These are phyloP conservation scores for Chlamydomonas asymmetrica DNA, from an alignment of 139 green algal species.

Conservation along the genomic window DNA sequence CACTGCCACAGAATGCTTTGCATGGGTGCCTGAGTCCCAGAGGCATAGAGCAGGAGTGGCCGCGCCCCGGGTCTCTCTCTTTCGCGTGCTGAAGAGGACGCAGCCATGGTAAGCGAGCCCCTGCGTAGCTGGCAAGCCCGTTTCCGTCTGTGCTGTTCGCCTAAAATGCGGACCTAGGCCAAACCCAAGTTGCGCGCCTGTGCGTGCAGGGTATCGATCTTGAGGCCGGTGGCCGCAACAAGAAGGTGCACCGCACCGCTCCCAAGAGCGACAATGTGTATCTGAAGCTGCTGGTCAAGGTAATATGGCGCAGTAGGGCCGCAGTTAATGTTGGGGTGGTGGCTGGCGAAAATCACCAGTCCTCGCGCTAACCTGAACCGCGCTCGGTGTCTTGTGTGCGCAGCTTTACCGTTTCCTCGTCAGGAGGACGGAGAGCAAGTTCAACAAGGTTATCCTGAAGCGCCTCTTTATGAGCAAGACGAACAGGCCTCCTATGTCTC, in stretches of 20 bases:
- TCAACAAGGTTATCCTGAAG: slow-evolving; percentile 98
- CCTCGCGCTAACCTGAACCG: not conserved
- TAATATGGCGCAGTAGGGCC: slow-evolving; percentile 51
- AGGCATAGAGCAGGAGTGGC: too few relatives aligned
- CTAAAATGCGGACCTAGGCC: too few relatives aligned
- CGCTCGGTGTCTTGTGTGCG: not conserved
- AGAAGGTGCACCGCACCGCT: slow-evolving; percentile 84
- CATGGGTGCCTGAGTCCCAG: too few relatives aligned
- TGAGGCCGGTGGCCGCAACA: slow-evolving; percentile 93
- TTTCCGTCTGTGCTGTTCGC: too few relatives aligned
- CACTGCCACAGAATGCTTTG: too few relatives aligned
- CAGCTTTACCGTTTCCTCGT: slow-evolving; percentile 98
- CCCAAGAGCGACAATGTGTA: slow-evolving; percentile 99
- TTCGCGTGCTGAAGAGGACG: too few relatives aligned
- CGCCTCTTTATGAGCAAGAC: slow-evolving; percentile 94
- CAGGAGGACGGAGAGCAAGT: slow-evolving; percentile 89
- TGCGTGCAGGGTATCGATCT: slow-evolving; percentile 96
- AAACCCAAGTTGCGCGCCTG: not conserved
- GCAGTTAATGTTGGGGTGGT: too few relatives aligned
- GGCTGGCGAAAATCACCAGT: too few relatives aligned
- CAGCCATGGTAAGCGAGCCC: too few relatives aligned
- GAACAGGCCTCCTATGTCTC: slow-evolving; percentile 93
- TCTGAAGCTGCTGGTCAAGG: slow-evolving; percentile 98
- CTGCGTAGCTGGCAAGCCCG: too few relatives aligned
- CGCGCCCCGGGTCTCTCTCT: too few relatives aligned